These are phyloP conservation scores for Podospora tetraspora DNA, from an alignment of 495 filamentous ascomycete genomes.

Conservation along the genomic window DNA sequence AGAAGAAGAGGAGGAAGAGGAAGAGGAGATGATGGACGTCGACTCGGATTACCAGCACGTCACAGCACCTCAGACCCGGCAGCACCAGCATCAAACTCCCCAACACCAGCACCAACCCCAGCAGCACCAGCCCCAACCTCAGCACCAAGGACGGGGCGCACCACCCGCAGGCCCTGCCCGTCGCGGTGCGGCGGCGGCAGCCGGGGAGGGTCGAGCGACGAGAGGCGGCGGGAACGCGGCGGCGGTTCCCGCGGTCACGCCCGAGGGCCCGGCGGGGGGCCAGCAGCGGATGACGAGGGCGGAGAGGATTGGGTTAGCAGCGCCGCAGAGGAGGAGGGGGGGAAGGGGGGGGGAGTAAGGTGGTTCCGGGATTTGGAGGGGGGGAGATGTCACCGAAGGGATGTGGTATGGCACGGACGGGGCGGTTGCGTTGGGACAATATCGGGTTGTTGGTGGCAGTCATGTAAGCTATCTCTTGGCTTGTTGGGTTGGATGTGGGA, in stretches of 20 bases:
- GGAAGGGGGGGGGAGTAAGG: not conserved
- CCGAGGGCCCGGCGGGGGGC: conserved; percentile 20
- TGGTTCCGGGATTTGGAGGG: not conserved
- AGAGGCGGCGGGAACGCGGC: conserved; percentile 14
- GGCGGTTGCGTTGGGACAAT: no score
- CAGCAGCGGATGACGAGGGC: conserved; percentile 28
- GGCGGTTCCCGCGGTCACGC: conserved; percentile 21
- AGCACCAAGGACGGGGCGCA: conserved; percentile 1
- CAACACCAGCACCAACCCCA: conserved; percentile 9
- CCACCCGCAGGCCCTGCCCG: no score
- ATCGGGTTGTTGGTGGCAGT: no score
- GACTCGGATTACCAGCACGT: conserved; percentile 5
- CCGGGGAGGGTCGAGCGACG: not conserved
- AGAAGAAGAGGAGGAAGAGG: conserved; percentile 25
- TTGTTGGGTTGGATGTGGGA: not conserved
- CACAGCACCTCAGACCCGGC: not conserved
- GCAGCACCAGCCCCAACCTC: not conserved
- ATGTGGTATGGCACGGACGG: no score
- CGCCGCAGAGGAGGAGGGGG: conserved; percentile 18
- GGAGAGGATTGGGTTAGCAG: conserved; percentile 33
- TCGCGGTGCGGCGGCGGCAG: not conserved
- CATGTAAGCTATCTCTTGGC: not conserved
- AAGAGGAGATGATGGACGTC: conserved; percentile 28
- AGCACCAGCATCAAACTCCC: not conserved
- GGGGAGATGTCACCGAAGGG: no score